phyloP scores from a whole-genome alignment of 2,329 filamentous ascomycete genomes.

The Fusarium subtropicale region DNA sequence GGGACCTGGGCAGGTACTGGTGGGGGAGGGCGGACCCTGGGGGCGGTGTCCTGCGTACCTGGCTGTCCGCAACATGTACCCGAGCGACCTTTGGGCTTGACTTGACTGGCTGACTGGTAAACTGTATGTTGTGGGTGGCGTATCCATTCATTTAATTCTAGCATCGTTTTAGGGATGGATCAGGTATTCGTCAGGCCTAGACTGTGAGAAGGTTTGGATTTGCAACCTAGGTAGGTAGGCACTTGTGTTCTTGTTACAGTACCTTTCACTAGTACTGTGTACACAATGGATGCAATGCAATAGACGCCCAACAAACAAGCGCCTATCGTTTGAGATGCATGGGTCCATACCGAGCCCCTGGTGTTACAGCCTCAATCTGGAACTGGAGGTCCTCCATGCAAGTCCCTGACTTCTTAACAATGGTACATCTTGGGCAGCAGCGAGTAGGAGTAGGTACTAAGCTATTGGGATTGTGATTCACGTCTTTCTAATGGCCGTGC shows the following conservation, averaged over 20 bases:
- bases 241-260: constrained; percentile 1
- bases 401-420: constrained; percentile 25
- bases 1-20: constrained; percentile 2
- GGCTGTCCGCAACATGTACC: constrained; percentile 1
- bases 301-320: constrained; percentile 37
- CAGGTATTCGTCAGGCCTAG: constrained; percentile 39
- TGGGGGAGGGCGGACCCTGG: constrained; percentile 36
- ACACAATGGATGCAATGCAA: constrained; percentile 5
- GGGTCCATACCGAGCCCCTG: constrained; percentile 26
- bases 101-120: neutral
- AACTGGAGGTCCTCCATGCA: constrained; percentile 19
- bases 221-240: constrained; percentile 3
- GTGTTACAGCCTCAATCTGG: constrained; percentile 32
- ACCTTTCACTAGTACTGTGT: neutral
- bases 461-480: neutral
- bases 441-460: neutral
- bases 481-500: neutral
- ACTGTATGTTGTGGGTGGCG: constrained; percentile 26
- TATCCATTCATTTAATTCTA: constrained; percentile 19
- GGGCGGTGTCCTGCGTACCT: constrained; percentile 10
- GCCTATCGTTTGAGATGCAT: constrained; percentile 22
- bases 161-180: constrained; percentile 42
- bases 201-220: constrained; percentile 25
- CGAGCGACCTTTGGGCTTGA: neutral
- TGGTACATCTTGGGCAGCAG: neutral